Evolutionary conservation across 306 rosid genomes (phyloP), one percentile per base, ranked within the genome.

Genomic region (Castanea crenata): DNA sequence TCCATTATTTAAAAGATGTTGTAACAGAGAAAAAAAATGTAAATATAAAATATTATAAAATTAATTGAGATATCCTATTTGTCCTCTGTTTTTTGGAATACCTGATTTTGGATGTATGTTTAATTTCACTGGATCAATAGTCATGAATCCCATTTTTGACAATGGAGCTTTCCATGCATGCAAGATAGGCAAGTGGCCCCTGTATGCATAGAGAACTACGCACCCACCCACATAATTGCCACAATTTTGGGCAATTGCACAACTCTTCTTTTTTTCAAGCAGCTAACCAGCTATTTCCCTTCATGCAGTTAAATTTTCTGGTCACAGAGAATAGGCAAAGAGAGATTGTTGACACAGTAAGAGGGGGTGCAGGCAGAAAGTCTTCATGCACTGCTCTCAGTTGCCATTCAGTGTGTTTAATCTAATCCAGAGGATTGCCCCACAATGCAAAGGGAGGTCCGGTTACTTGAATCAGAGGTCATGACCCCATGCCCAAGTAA

Each of bases 401-500:
- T 95, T 41, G 96, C 99, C n/a, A 90, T 87, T 73, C 96, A 89
- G 76, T 95, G 99, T 64, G 93, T 95, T 87, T 95, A 96, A 57
- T 89, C 98, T 5, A 89, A 78, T 84, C 91, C 99, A 27, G 98
- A 93, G 73, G 99, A 93, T 75, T 91, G 97, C 52, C 99, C 97
- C 59, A 91, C 96, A 6, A 93, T 95, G 99, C 99, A 95, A 76
- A 87, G 99, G 80, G 97, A 93, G 64, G 93, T 93, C 79, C 97
- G 93, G 89, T 71, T 93, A 72, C 93, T 93, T 74, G 99, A 95
- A 87, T 87, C 99, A 31, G 99, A 95, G 86, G 93, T 95, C 77
- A 87, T 90, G 90, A 91, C 99, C 69, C 99, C 96, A 12, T 95
- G 98, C 92, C 98, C 96, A 63, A 93, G 99, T 77, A 97, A 95